A percentile compares a stretch with the other conserved stretches of the same genome.
phyloP scores from a whole-genome alignment of 441 rosid genomes.

The Gossypium trilobum region DNA sequence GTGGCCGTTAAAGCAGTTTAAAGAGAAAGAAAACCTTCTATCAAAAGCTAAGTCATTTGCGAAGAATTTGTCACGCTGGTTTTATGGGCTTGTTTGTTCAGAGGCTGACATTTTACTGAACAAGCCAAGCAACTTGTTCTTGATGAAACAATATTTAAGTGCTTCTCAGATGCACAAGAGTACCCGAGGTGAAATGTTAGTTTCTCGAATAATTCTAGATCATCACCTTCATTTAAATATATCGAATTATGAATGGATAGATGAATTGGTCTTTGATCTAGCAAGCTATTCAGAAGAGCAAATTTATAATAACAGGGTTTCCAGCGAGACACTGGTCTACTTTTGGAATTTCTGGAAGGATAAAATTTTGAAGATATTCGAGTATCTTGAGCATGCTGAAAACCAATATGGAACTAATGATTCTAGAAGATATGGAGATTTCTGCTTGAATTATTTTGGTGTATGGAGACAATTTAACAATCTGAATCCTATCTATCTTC shows the following conservation, averaged over 20 bases:
- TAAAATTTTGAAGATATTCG: conserved; percentile 21
- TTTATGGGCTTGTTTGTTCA: conserved; percentile 17
- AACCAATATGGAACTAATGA: conserved; percentile 8
- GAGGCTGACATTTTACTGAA: conserved; percentile 31
- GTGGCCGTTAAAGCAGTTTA: conserved; percentile 43
- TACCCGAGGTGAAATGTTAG: conserved; percentile 32
- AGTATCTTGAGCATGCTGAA: conserved; percentile 21
- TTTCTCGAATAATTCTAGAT: conserved; percentile 37
- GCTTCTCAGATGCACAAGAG: conserved; percentile 24
- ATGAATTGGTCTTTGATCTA: conserved; percentile 22
- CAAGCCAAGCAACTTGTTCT: conserved; percentile 14
- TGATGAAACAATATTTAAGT: conserved; percentile 21
- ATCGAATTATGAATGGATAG: conserved; percentile 24
- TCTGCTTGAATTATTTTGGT: conserved; percentile 42
- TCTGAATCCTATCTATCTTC: conserved; percentile 14
- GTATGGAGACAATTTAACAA: conserved; percentile 22
- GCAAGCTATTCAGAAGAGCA: conserved; percentile 15
- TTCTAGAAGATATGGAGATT: conserved; percentile 20
- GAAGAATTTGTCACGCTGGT: conserved; percentile 15
- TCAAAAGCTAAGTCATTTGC: conserved; percentile 31
- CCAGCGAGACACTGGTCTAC: conserved; percentile 26
- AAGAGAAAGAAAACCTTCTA: conserved; percentile 28
- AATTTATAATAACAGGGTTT: conserved; percentile 14
- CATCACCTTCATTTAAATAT: conserved; percentile 20
- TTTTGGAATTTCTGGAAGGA: conserved; percentile 40